Evolutionary conservation across 140 eudicot genomes (phyloP), one percentile per base, ranked within the genome.

Genomic region (Ambrosia hybrid): DNA sequence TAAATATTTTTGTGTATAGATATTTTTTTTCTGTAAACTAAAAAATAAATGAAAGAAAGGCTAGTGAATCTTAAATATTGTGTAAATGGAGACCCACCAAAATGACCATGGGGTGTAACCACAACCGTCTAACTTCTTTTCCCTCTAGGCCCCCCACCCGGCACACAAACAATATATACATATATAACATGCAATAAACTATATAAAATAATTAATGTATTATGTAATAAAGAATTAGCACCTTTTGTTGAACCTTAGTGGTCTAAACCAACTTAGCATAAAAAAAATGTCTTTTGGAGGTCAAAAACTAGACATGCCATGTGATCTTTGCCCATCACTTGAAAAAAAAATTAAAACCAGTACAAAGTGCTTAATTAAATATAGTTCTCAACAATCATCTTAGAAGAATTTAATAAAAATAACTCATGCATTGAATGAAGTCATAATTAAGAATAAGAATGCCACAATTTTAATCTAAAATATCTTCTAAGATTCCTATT

Each of bases 251-350:
- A 67, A 59, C 34, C 75, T 58, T 73, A 73, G 73, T 73, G 83
- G 61, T 51, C 52, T 73, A 73, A 57, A 62, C 79, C 70, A 66
- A 65, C 67, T 37, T 66, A 59, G 17, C 75, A 55, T 69, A 57
- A 65, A 37, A 16, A 65, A 49, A 16, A 48, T 66, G 70, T 73
- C 75, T 46, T 73, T 72, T 65, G 49, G 68, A 79, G 70, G 83
- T 78, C 75, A 78, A 72, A 51, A 57, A 57, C 70, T 10, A 78
- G 75, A 79, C 83, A 79, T 79, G 75, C 79, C 83, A 79, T 79
- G 83, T 79, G 83, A 79, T 68, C 71, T 37, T 64, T 56, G 75
- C 79, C 78, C 83, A 67, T 79, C 65, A 67, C 71, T 51, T 57
- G 66, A 67, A 73, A 73, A 65, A 70, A 58, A 48, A 9, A 7